Base-by-base conservation (phyloP, 202 grass and related monocot genomes). In the Musa balbisiana region DNA sequence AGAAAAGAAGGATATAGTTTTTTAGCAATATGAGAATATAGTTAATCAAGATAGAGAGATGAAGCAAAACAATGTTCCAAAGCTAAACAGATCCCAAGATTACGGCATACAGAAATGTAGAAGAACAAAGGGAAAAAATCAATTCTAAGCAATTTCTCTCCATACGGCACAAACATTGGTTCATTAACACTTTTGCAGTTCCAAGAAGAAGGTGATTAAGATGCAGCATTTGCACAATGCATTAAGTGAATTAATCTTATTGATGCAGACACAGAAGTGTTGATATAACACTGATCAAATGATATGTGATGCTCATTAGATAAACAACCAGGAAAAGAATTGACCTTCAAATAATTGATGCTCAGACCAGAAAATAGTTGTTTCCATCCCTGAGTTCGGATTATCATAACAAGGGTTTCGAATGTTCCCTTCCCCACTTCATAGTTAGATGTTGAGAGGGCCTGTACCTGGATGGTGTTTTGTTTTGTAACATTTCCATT, bases 331-430 rank as follows among this genome's bases (percentile, higher is more conserved):
- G 49, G 10, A 51, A 50, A 70, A 70, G 17, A 70, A 84, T 51
- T 66, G 70, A 92, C 91, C 91, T 98, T 98, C 83, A 98, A 82
- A 92, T 90, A 98, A 75, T 98, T 98, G 84, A 98, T 98, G 80
- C 91, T 93, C 62, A 98, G 73, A 76, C 91, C 91, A 51, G 95
- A 93, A 72, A 98, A 98, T 64, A 98, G 85, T 76, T 91, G 91
- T 64, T 70, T 83, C 94, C 94, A 98, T 54, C 91, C 87, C 76
- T 94, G 88, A 84, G 81, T 83, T 80, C 84, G 83, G 14, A 83
- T 63, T 80, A 98, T 98, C 74, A 86, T 82, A 75, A 84, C 77
- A 69, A 94, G 58, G 78, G 83, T 92, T 81, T 74, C 84, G 62
- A 98, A 83, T 79, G 91, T 98, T 89, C 91, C 91, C 74, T 76